These are phyloP conservation scores for Fusarium nelsonii DNA, from an alignment of 2,329 filamentous ascomycete species.

Conservation along the genomic window DNA sequence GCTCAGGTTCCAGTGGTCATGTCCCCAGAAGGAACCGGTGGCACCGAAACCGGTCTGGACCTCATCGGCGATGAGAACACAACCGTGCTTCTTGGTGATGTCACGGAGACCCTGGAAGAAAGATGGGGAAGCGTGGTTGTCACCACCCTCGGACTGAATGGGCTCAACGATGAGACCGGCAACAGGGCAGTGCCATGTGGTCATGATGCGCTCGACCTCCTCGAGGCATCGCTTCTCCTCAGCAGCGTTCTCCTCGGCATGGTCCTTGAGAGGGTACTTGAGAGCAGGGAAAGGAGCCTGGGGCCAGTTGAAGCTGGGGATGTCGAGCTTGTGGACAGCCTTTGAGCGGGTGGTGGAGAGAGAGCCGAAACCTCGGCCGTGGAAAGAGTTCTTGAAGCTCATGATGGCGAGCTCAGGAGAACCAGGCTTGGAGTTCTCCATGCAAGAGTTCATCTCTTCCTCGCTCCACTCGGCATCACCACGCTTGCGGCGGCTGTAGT, in stretches of 20 bases:
- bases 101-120: slow-evolving; percentile 83
- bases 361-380: slow-evolving; percentile 83
- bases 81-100: slow-evolving; percentile 75
- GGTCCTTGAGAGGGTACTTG: slow-evolving; percentile 80
- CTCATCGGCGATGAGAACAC: slow-evolving; percentile 85
- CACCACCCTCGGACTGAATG: slow-evolving; percentile 85
- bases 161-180: slow-evolving; percentile 83
- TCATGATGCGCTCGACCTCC: slow-evolving; percentile 79
- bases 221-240: slow-evolving; percentile 80
- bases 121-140: slow-evolving; percentile 82
- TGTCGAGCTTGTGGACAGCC: slow-evolving; percentile 87
- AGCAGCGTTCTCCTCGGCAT: slow-evolving; percentile 75
- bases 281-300: slow-evolving; percentile 83
- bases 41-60: slow-evolving; percentile 85
- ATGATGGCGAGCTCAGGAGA: slow-evolving; percentile 81
- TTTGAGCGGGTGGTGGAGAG: slow-evolving; percentile 85
- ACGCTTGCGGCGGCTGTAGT: slow-evolving; percentile 77
- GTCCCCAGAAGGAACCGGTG: slow-evolving; percentile 90
- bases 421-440: slow-evolving; percentile 79
- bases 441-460: slow-evolving; percentile 74
- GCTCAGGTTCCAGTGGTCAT: slow-evolving; percentile 83
- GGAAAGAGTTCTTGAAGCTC: slow-evolving; percentile 82
- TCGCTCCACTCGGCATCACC: slow-evolving; percentile 77
- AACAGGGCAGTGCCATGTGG: slow-evolving; percentile 74
- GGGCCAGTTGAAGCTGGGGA: slow-evolving; percentile 90